Base-by-base conservation (phyloP, 2,329 filamentous ascomycete genomes). In the Penicillium vulpinum region DNA sequence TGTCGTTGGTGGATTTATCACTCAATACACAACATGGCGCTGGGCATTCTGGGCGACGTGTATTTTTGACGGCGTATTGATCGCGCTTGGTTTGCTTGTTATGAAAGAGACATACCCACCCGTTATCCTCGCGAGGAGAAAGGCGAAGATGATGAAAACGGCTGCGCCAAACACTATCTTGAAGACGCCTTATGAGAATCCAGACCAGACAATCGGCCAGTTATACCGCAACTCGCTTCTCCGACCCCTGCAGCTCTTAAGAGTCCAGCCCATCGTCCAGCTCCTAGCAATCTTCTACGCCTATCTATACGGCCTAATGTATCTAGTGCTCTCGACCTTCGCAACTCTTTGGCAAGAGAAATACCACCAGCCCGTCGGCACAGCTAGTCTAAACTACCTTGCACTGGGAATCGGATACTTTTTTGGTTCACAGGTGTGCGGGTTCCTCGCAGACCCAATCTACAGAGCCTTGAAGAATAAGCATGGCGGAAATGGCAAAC, bases 31-130 rank as follows among this genome's bases (percentile, higher is more conserved):
- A 16, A 74, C 78, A 5, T 83, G 81, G 81, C 73, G 80, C 45
- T 83, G 81, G 81, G 73, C 73, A 1, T 90, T 89, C 73, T 88
- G 81, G 73, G 78, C 82, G 1, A 85, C 84, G 0, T 81, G 83
- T 2, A 85, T 88, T 52, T 75, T 77, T 35, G 83, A 83, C 51
- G 85, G 78, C 6, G 57, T 82, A 16, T 80, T 89, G 46, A 84
- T 88, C 65, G 62, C 79, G 21, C 70, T 80, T 4, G 85, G 85
- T 6, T 68, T 88, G 45, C 79, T 84, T 65, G 80, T 85, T 57
- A 76, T 84, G 5, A 77, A 78, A 52, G 86, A 88, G 67, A 88
- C 85, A 2, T 88, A 87, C 68, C 80, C 80, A 0, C 83, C 85
- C 0, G 82, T 82, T 11, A 77, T 90, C 2, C 79, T 88, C 2